These are phyloP conservation scores for Daldinia caldariorum DNA, from an alignment of 495 filamentous ascomycete species.

Conservation along the genomic window DNA sequence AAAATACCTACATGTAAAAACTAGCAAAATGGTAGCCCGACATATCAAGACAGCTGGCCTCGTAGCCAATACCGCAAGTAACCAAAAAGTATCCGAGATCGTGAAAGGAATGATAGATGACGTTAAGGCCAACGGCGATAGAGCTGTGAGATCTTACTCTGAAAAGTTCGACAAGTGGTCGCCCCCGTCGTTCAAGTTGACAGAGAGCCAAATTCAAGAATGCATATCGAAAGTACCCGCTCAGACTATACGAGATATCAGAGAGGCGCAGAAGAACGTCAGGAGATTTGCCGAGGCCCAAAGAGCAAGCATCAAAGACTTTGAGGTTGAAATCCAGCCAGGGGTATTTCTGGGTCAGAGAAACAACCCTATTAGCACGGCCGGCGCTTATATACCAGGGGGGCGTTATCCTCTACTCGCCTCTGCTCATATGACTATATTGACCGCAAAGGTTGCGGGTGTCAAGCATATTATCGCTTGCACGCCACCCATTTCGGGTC, in stretches of 20 bases:
- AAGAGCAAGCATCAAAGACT: constrained; percentile 54
- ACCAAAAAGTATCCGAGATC: constrained; percentile 47
- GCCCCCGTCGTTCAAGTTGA: constrained; percentile 59
- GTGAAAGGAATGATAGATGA: constrained; percentile 61
- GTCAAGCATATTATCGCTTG: constrained; percentile 61
- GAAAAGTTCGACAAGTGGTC: constrained; percentile 67
- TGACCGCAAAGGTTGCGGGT: constrained; percentile 66
- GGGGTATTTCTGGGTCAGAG: constrained; percentile 62
- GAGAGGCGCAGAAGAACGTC: constrained; percentile 62
- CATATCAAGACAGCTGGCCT: constrained; percentile 43
- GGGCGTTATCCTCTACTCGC: constrained; percentile 65
- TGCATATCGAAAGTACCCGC: constrained; percentile 50
- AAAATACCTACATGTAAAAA: neutral
- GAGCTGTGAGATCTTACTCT: constrained; percentile 60
- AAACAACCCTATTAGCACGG: constrained; percentile 55
- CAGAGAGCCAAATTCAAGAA: constrained; percentile 49
- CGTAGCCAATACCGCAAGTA: constrained; percentile 32
- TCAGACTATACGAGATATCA: constrained; percentile 63
- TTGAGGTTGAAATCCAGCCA: constrained; percentile 60
- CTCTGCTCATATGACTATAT: constrained; percentile 67
- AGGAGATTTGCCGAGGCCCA: constrained; percentile 61
- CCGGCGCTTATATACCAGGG: constrained; percentile 60
- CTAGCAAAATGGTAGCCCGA: constrained; percentile 37
- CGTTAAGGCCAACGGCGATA: constrained; percentile 58
- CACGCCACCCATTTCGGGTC: constrained; percentile 62